phyloP scores from a whole-genome alignment of 176 grass and related monocot species.

The Coix lacrymajobi region DNA sequence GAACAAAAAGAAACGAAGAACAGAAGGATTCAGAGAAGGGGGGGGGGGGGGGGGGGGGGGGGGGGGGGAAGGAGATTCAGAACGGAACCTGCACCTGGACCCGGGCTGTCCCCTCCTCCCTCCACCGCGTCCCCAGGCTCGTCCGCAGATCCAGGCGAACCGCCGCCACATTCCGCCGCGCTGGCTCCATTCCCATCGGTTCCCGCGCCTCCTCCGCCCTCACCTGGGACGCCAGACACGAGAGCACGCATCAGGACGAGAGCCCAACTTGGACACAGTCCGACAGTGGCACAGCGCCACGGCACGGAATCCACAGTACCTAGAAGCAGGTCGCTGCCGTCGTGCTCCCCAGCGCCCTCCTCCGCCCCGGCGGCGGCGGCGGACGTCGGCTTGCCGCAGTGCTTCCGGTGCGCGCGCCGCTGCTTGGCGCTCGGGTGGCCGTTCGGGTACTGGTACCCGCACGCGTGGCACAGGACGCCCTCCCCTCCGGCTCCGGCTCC shows the following conservation, averaged over 20 bases:
- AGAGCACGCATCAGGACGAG: not conserved
- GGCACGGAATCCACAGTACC: not conserved
- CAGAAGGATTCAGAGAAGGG: not conserved
- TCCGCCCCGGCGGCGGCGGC: not conserved
- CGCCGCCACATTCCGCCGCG: constrained; percentile 13
- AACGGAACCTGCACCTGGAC: constrained; percentile 5
- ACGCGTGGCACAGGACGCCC: constrained; percentile 39
- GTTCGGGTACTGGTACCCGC: constrained; percentile 53
- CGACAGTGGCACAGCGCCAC: not conserved
- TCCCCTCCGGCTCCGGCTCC: constrained; percentile 3
- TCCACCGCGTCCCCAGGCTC: not conserved
- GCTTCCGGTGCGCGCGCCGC: constrained; percentile 54
- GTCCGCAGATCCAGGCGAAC: constrained; percentile 32
- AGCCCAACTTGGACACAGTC: not conserved
- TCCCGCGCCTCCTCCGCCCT: not conserved
- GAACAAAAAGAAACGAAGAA: constrained; percentile 12
- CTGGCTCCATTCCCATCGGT: not conserved
- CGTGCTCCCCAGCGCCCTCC: not conserved
- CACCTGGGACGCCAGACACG: constrained; percentile 1
- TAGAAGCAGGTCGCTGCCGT: not conserved
- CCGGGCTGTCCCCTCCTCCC: not conserved
- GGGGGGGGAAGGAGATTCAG: not conserved
- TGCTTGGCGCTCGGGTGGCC: constrained; percentile 62
- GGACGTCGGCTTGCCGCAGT: constrained; percentile 38
- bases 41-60: not conserved